Conservation (phyloP, 2,329 filamentous ascomycete genomes). For the Xylariales sp. region DNA sequence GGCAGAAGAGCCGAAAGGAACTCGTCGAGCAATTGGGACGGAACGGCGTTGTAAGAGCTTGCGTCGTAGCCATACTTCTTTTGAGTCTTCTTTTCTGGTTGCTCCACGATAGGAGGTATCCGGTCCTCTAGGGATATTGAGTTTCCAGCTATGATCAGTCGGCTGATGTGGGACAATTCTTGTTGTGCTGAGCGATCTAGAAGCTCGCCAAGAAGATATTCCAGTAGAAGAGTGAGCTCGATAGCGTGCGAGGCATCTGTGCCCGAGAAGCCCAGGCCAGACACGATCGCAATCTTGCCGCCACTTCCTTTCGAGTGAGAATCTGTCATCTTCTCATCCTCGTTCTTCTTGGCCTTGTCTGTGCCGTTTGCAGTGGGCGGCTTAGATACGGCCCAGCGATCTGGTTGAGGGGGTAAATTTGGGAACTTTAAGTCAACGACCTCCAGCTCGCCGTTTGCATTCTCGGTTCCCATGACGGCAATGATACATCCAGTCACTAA, state of each 20-base stretch:
- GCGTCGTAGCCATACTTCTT: conserved; percentile 97
- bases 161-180: conserved; percentile 63
- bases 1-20: conserved; percentile 80
- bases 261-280: conserved; percentile 79
- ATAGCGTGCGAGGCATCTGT: conserved; percentile 67
- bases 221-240: conserved; percentile 70
- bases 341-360: conserved; percentile 27
- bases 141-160: conserved; percentile 88
- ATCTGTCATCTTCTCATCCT: conserved; percentile 54
- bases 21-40: conserved; percentile 76
- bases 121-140: conserved; percentile 55
- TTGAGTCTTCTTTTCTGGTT: conserved; percentile 40
- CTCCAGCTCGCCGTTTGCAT: conserved; percentile 85
- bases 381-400: conserved; percentile 69
- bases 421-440: conserved; percentile 86
- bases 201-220: conserved; percentile 84
- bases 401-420: conserved; percentile 76
- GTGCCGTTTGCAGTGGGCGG: conserved; percentile 21
- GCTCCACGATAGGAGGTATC: conserved; percentile 32
- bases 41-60: conserved; percentile 78
- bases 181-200: conserved; percentile 56
- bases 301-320: conserved; percentile 27
- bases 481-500: conserved; percentile 92
- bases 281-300: conserved; percentile 75
- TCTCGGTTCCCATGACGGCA: conserved; percentile 92